phyloP scores from a whole-genome alignment of 352 stramenopile genomes.

The Pythium pyrilobum region DNA sequence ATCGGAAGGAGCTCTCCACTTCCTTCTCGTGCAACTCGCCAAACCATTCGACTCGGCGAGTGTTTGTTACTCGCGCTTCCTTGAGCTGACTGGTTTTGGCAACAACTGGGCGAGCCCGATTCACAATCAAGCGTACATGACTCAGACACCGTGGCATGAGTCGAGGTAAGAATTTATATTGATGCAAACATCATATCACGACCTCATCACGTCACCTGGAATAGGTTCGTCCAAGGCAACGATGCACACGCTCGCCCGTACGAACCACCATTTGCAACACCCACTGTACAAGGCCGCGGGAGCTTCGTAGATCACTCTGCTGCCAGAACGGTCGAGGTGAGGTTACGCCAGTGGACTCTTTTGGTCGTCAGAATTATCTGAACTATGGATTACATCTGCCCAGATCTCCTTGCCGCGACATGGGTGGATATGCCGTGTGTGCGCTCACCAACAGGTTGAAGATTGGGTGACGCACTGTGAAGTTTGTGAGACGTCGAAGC shows the following conservation, averaged over 20 bases:
- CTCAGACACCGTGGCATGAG: neutral
- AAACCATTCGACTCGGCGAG: constrained; percentile 43
- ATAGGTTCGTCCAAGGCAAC: constrained; percentile 3
- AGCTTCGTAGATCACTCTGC: constrained; percentile 31
- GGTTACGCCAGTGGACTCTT: neutral
- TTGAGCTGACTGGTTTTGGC: constrained; percentile 41
- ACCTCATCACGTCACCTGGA: too few species aligned
- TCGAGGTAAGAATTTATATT: neutral
- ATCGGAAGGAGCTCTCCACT: constrained; percentile 36
- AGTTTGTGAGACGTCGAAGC: constrained; percentile 66
- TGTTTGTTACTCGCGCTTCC: constrained; percentile 50
- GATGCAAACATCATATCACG: too few species aligned
- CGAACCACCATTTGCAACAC: constrained; percentile 29
- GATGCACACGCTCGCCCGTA: constrained; percentile 19
- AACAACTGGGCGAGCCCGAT: constrained; percentile 11
- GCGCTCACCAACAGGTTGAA: constrained; percentile 57
- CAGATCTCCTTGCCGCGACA: constrained; percentile 26
- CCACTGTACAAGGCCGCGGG: constrained; percentile 18
- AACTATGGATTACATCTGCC: too few species aligned
- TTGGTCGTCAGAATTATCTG: neutral
- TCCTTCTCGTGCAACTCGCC: constrained; percentile 44
- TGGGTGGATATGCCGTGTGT: constrained; percentile 66
- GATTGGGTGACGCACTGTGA: constrained; percentile 70
- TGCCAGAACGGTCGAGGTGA: constrained; percentile 23
- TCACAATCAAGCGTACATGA: neutral